Evolutionary conservation across 2,329 filamentous ascomycete species (phyloP).

Genomic region (Diaporthe humulicola): DNA sequence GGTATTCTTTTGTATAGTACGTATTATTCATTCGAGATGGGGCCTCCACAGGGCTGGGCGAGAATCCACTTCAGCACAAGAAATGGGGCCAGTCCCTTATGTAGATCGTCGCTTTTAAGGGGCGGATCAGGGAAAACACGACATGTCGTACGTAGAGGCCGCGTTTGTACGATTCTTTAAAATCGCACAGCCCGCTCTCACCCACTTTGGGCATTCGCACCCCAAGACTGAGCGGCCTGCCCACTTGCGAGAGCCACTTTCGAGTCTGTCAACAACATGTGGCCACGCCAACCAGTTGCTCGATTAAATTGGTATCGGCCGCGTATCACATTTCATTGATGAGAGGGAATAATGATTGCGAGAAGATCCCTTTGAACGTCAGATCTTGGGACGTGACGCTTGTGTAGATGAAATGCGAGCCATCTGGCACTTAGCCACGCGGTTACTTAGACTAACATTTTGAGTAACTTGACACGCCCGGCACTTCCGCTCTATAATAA

Average conservation of each 20-base stretch:
- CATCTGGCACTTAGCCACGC: neutral
- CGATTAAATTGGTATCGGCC: neutral
- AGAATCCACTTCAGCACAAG: conserved; percentile 25
- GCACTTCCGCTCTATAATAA: neutral
- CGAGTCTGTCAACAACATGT: neutral
- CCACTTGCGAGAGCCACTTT: neutral
- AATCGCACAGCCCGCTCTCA: conserved; percentile 11
- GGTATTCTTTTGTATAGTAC: neutral
- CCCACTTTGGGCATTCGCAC: neutral
- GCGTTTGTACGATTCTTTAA: neutral
- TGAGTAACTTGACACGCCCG: neutral
- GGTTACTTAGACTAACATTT: no score
- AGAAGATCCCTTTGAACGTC: neutral
- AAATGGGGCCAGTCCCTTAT: conserved; percentile 9
- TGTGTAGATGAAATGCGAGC: neutral
- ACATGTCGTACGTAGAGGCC: neutral
- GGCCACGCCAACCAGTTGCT: neutral
- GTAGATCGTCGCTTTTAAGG: conserved; percentile 22
- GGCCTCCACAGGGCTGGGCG: conserved; percentile 13
- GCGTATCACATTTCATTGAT: neutral
- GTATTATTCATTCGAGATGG: neutral
- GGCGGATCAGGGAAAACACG: neutral
- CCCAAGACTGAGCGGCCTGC: neutral
- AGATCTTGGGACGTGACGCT: neutral
- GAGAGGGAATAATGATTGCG: no score